Conservation (phyloP, 352 stramenopile species). For the Paralagenidium karlingii region DNA sequence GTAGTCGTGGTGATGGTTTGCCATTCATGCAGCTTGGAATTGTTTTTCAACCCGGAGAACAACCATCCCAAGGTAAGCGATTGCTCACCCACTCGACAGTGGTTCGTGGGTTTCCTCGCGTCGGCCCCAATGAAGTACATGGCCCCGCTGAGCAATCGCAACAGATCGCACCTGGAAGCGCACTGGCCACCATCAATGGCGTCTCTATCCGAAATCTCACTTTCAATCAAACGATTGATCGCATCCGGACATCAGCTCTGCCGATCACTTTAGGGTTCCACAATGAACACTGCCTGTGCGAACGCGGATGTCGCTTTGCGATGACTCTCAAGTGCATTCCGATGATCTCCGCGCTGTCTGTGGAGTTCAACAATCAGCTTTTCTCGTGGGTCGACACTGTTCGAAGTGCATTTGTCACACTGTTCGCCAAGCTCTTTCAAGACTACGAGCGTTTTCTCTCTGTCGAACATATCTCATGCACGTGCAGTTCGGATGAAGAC, state of each 20-base stretch:
- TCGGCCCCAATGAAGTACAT: conserved; percentile 31
- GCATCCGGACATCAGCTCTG: conserved; percentile 22
- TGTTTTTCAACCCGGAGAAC: too few species aligned
- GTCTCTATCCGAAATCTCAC: conserved; percentile 50
- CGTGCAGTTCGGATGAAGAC: background rate
- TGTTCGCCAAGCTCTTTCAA: conserved; percentile 52
- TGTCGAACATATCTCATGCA: conserved; percentile 18
- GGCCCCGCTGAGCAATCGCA: conserved; percentile 47
- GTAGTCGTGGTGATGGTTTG: too few species aligned
- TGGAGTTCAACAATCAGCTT: conserved; percentile 22
- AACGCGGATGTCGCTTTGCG: conserved; percentile 44
- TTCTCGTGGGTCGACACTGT: conserved; percentile 46
- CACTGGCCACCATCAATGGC: conserved; percentile 58
- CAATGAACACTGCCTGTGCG: conserved; percentile 30
- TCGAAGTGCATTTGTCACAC: conserved; percentile 35
- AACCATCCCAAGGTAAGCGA: too few species aligned
- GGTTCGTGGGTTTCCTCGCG: too few species aligned
- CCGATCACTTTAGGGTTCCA: conserved; percentile 49
- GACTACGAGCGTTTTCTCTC: conserved; percentile 36
- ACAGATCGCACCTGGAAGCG: conserved; percentile 34
- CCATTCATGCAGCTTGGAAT: too few species aligned
- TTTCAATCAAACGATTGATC: conserved; percentile 49
- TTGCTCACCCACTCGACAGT: too few species aligned
- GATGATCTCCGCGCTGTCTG: conserved; percentile 29
- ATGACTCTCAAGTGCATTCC: conserved; percentile 37